These are phyloP conservation scores for Hypoxylon sp. DNA, from an alignment of 2,329 filamentous ascomycete genomes.

Conservation along the genomic window DNA sequence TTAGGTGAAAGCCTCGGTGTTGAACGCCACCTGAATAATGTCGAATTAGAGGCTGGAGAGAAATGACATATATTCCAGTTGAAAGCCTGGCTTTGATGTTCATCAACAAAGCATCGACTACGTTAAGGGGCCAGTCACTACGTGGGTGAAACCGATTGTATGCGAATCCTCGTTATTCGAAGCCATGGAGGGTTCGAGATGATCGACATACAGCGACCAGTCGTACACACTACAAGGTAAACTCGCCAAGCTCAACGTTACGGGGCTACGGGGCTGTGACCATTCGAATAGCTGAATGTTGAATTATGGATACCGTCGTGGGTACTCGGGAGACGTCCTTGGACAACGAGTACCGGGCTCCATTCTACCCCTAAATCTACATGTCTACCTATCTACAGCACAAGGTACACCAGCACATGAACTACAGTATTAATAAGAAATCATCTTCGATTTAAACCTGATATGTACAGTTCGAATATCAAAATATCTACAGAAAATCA, in stretches of 20 bases:
- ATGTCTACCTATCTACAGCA: no score
- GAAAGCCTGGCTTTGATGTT: not conserved
- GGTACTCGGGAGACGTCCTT: no score
- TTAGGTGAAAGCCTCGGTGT: not conserved
- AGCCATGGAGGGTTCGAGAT: not conserved
- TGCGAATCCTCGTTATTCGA: not conserved
- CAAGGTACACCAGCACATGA: no score
- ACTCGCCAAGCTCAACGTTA: no score
- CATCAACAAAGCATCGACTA: not conserved
- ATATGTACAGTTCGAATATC: not conserved
- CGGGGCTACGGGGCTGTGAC: not conserved
- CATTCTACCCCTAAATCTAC: no score
- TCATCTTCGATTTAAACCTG: not conserved
- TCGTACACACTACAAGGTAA: no score
- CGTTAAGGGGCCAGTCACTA: not conserved
- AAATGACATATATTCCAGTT: not conserved
- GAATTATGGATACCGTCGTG: not conserved
- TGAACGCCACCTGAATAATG: not conserved
- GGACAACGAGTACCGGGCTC: no score
- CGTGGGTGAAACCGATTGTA: not conserved
- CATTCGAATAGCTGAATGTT: not conserved
- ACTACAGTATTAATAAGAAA: not conserved
- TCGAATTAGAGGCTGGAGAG: not conserved
- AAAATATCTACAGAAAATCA: no score
- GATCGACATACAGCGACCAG: no score